phyloP scores from a whole-genome alignment of 139 green algal species.

The Micractinium conductrix region DNA sequence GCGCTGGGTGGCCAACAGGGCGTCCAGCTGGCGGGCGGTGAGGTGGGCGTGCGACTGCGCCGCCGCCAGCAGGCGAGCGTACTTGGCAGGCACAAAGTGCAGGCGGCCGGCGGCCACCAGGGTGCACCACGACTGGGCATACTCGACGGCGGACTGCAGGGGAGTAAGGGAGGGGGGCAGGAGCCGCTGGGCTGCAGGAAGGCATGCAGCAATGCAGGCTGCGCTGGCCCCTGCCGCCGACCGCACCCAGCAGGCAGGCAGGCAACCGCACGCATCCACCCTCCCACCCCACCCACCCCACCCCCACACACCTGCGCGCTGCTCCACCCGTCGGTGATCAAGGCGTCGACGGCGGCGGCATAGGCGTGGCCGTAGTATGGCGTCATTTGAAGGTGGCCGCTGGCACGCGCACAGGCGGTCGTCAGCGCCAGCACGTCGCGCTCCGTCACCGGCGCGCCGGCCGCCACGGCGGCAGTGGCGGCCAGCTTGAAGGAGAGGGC shows the following conservation, averaged over 20 bases:
- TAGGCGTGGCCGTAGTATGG: neutral
- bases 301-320: neutral
- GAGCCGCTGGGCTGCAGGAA: neutral
- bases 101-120: neutral
- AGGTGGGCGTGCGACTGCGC: neutral
- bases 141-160: neutral
- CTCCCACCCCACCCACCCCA: neutral
- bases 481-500: neutral
- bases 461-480: neutral
- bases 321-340: neutral
- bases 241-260: too few relatives aligned
- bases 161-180: neutral
- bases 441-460: neutral
- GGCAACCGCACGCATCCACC: neutral
- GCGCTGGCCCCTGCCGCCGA: too few relatives aligned
- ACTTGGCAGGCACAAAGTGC: neutral
- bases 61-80: neutral
- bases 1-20: neutral
- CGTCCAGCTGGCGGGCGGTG: neutral
- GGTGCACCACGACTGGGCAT: neutral
- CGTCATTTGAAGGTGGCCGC: neutral
- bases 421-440: neutral
- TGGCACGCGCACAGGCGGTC: neutral
- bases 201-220: neutral
- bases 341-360: neutral